Percentiles rank a stretch among this genome's conserved stretches.
These are phyloP conservation scores for Globisporangium camurandrum DNA, from an alignment of 352 stramenopile genomes.

Conservation along the genomic window DNA sequence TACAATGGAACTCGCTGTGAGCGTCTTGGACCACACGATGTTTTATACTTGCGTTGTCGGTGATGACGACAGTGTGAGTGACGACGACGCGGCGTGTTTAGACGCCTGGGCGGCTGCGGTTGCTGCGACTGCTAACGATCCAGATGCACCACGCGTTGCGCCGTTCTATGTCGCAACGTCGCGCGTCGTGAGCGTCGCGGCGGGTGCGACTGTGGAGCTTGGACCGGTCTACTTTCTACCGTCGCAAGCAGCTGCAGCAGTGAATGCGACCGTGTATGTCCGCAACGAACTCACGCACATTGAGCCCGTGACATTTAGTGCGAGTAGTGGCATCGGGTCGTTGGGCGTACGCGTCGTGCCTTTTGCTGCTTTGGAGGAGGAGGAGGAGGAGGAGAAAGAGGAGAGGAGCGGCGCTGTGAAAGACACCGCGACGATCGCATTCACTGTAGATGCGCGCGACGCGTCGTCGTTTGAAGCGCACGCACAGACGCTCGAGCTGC, in stretches of 20 bases:
- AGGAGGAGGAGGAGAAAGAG: not conserved
- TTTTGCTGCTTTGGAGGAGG: not conserved
- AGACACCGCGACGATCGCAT: not conserved
- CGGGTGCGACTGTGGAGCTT: slow-evolving; percentile 19
- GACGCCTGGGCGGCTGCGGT: slow-evolving; percentile 21
- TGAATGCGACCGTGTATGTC: slow-evolving; percentile 32
- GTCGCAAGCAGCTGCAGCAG: slow-evolving; percentile 18
- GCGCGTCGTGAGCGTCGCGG: slow-evolving; percentile 17
- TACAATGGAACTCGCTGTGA: slow-evolving; percentile 37
- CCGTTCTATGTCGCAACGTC: slow-evolving; percentile 32
- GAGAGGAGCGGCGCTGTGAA: no score
- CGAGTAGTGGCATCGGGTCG: slow-evolving; percentile 30
- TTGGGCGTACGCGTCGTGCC: slow-evolving; percentile 14
- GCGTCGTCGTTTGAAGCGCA: not conserved
- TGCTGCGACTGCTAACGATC: not conserved
- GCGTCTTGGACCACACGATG: slow-evolving; percentile 22
- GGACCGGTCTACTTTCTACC: slow-evolving; percentile 65
- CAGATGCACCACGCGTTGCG: slow-evolving; percentile 3
- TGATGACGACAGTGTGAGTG: slow-evolving; percentile 11
- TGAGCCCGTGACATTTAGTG: slow-evolving; percentile 30
- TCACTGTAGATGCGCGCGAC: not conserved
- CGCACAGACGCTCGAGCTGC: slow-evolving; percentile 1
- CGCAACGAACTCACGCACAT: slow-evolving; percentile 66
- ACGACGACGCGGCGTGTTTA: slow-evolving; percentile 21
- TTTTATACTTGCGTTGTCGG: slow-evolving; percentile 35